Conservation (phyloP, 2,329 filamentous ascomycete species). For the Aspergillus sclerotialis region DNA sequence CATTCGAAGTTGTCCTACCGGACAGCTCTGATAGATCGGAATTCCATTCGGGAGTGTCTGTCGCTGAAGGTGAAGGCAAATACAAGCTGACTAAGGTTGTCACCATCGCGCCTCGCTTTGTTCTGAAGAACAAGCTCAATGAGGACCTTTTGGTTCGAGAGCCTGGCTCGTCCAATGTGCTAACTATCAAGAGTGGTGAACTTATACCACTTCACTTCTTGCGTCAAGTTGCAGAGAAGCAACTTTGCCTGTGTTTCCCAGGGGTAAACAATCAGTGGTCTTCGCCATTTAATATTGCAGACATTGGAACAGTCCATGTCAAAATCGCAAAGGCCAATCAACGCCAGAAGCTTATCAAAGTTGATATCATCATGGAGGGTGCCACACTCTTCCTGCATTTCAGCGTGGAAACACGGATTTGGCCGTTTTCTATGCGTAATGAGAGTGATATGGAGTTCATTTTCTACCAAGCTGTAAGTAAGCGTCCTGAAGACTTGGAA, state of each 20-base stretch:
- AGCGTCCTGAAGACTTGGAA: background rate
- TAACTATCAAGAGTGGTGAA: conserved; percentile 69
- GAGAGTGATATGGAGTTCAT: conserved; percentile 95
- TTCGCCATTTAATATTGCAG: conserved; percentile 93
- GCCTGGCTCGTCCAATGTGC: conserved; percentile 79
- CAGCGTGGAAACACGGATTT: conserved; percentile 84
- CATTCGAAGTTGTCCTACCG: conserved; percentile 76
- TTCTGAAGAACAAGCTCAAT: conserved; percentile 84
- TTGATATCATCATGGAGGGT: conserved; percentile 86
- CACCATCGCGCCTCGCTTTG: conserved; percentile 83
- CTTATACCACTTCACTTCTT: conserved; percentile 85
- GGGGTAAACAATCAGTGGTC: conserved; percentile 97
- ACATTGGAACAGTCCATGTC: conserved; percentile 84
- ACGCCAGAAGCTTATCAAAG: conserved; percentile 76
- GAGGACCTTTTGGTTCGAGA: conserved; percentile 88
- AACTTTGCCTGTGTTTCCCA: conserved; percentile 85
- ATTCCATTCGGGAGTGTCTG: conserved; percentile 83
- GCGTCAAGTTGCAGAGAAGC: conserved; percentile 74
- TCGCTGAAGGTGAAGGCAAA: conserved; percentile 88
- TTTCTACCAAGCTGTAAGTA: conserved; percentile 73
- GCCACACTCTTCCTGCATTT: conserved; percentile 91
- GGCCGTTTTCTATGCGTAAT: conserved; percentile 98
- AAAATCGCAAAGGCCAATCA: conserved; percentile 89
- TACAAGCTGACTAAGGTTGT: conserved; percentile 97
- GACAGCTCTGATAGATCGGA: conserved; percentile 66